Conservation (phyloP, 352 stramenopile genomes). For the Blastocystis sp. region DNA sequence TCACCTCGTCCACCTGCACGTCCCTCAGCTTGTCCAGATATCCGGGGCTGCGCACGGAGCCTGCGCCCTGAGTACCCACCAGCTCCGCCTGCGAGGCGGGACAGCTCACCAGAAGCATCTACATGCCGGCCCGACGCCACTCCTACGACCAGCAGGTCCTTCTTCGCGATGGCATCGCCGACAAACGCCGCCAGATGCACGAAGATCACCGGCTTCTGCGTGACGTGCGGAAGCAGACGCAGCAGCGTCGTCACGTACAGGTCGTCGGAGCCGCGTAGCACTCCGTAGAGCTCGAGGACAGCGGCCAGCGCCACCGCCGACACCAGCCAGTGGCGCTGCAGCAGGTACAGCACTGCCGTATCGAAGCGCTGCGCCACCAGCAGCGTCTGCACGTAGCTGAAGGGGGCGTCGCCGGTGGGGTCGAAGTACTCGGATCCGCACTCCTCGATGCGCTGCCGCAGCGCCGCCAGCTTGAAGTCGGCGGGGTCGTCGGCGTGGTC, state of each 20-base stretch:
- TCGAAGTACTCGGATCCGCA: constrained; percentile 32
- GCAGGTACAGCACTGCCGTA: background rate
- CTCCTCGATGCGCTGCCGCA: background rate
- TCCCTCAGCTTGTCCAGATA: background rate
- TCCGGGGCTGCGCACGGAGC: background rate
- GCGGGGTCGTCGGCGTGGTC: background rate
- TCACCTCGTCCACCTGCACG: background rate
- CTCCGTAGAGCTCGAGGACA: background rate
- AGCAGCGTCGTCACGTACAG: background rate
- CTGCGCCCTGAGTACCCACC: background rate
- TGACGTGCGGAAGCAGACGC: background rate
- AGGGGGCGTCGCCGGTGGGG: background rate
- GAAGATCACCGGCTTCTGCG: background rate
- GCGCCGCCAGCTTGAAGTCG: background rate
- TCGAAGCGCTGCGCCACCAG: background rate
- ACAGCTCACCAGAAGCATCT: background rate
- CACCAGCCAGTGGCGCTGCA: background rate
- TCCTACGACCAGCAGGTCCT: background rate
- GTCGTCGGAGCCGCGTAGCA: background rate
- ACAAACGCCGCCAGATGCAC: background rate
- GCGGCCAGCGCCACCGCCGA: background rate
- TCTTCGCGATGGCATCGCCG: background rate
- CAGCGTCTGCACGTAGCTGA: constrained; percentile 6
- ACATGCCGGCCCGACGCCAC: background rate
- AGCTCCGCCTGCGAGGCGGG: background rate